Base-by-base conservation (phyloP, 192 early-diverging fungal species). In the Entrophospora sp. region DNA sequence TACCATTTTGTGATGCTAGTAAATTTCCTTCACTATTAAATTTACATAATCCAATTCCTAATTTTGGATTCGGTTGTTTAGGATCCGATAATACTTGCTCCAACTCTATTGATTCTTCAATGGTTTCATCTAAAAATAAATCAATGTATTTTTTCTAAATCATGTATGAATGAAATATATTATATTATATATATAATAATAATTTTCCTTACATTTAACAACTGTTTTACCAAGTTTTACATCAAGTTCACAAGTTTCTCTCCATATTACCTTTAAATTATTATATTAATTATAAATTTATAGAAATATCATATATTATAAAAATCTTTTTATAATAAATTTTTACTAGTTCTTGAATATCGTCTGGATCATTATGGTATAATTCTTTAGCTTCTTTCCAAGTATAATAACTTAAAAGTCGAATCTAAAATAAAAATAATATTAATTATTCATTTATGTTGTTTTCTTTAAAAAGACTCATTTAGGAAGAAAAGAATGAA, bases 1-100 rank as follows among this genome's bases (percentile, higher is more conserved):
- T 87, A 91, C 91, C 91, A 69, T 92, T 88, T 30, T 79, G 67
- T 2, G 85, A 82, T 4, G 73, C 81, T 6, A 92, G 51, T 37
- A 82, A 76, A 0, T 74, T 59, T 2, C 87, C 87, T 52, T 81
- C 77, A 48, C 71, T 66, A 69, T 81, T 87, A 67, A 91, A 92
- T 45, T 82, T 74, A 65, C 80, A 81, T 28, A 80, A 40, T 1
- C 87, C 82, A 5, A 95, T 77, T 14, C 91, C 91, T 2, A 85
- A 67, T 64, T 85, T 86, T 2, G 91, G 84, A 69, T 89, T 85
- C 9, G 84, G 79, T 51, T 89, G 87, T 28, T 85, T 84, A 24
- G 77, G 77, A 44, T 92, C 90, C 20, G 83, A 73, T 10, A 80
- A 72, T 6, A 80, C 42, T 27, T 70, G 67, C 0, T 76, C 80